Evolutionary conservation across 2,329 filamentous ascomycete species (phyloP).

Genomic region (Colletotrichum godetiae): DNA sequence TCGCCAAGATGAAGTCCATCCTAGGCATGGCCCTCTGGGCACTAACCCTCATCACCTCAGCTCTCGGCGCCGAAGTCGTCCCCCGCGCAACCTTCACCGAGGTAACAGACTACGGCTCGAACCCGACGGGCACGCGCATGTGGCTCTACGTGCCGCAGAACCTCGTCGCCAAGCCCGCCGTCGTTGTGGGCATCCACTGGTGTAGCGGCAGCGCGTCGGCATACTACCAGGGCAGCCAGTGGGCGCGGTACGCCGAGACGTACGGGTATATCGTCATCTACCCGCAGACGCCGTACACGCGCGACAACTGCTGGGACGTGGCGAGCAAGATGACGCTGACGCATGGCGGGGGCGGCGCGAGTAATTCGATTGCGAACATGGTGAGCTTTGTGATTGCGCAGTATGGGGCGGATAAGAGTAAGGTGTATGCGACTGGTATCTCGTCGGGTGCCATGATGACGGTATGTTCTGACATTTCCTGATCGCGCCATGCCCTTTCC

Average conservation of each 20-base stretch:
- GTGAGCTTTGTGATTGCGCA: constrained; percentile 59
- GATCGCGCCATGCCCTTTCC: too few species aligned
- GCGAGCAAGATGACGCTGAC: constrained; percentile 60
- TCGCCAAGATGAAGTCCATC: neutral
- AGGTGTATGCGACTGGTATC: constrained; percentile 61
- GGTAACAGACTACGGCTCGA: constrained; percentile 33
- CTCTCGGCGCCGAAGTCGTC: constrained; percentile 28
- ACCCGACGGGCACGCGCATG: constrained; percentile 35
- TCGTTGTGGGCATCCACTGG: constrained; percentile 68
- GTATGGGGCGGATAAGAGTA: constrained; percentile 58
- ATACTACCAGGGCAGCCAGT: constrained; percentile 60
- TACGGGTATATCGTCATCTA: constrained; percentile 67
- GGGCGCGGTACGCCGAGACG: constrained; percentile 64
- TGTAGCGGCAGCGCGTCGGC: constrained; percentile 65
- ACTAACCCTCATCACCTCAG: neutral
- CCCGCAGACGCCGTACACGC: constrained; percentile 51
- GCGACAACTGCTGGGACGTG: constrained; percentile 68
- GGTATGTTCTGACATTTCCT: constrained; percentile 1
- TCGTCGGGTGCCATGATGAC: constrained; percentile 67
- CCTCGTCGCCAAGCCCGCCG: constrained; percentile 54
- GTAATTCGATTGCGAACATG: constrained; percentile 65
- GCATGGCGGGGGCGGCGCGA: constrained; percentile 63
- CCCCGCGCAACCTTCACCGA: constrained; percentile 35
- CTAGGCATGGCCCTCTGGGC: constrained; percentile 9
- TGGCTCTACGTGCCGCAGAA: constrained; percentile 49